Conservation (phyloP, 1,284 basidiomycete species). For the Ustilago tritici region DNA sequence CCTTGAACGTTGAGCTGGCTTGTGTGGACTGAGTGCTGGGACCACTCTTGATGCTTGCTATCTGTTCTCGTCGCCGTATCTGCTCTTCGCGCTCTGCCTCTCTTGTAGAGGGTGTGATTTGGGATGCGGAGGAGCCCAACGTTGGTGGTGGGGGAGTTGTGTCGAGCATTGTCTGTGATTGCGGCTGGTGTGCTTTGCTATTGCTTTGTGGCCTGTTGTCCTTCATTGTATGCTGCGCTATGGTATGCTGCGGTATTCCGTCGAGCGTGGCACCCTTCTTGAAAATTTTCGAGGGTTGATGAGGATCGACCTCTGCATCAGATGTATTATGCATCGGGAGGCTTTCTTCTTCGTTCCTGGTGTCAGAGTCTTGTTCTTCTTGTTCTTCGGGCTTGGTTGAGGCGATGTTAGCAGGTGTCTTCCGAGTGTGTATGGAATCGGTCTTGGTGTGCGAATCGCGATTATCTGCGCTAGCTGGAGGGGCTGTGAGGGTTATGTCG, state of each 20-base stretch:
- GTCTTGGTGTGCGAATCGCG: not conserved
- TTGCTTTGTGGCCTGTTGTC: too few species aligned
- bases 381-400: not conserved
- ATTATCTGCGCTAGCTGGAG: not conserved
- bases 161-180: not conserved
- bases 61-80: constrained; percentile 29
- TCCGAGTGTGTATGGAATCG: too few species aligned
- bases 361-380: not conserved
- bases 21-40: not conserved
- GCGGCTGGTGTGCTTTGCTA: not conserved
- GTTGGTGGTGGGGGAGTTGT: constrained; percentile 11
- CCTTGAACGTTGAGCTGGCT: not conserved
- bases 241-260: too few species aligned
- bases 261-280: not conserved
- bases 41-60: constrained; percentile 31
- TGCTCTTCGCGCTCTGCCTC: constrained; percentile 22
- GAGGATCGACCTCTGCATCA: not conserved
- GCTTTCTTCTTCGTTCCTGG: constrained; percentile 17
- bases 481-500: constrained; percentile 21
- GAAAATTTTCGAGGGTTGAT: not conserved
- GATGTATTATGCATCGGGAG: not conserved
- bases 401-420: not conserved
- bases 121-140: constrained; percentile 2
- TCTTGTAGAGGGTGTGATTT: constrained; percentile 5
- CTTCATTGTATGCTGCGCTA: not conserved